phyloP scores from a whole-genome alignment of 768 basidiomycete genomes.

The Tubosaeta brunneosetosa region DNA sequence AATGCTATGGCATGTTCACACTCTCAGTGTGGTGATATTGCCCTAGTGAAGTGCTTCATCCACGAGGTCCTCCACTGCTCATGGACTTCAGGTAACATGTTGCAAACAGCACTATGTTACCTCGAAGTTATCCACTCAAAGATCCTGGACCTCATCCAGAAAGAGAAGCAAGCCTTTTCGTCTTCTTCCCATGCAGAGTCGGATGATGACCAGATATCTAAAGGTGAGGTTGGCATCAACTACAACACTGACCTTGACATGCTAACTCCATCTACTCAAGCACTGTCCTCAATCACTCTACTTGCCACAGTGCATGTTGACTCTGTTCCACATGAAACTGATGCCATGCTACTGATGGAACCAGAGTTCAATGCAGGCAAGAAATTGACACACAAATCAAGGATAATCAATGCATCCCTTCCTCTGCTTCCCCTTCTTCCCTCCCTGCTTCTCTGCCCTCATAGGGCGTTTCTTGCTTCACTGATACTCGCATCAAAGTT shows the following conservation, averaged over 20 bases:
- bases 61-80: constrained; percentile 87
- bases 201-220: constrained; percentile 39
- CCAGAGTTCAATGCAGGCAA: constrained; percentile 12
- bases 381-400: constrained; percentile 8
- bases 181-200: constrained; percentile 38
- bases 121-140: constrained; percentile 75
- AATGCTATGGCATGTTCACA: constrained; percentile 13
- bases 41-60: constrained; percentile 73
- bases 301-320: constrained; percentile 44
- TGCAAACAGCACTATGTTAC: constrained; percentile 87
- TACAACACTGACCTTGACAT: constrained; percentile 34
- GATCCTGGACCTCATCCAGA: constrained; percentile 56
- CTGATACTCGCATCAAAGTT: constrained; percentile 91
- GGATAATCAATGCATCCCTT: constrained; percentile 17
- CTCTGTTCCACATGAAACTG: constrained; percentile 22
- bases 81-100: constrained; percentile 73
- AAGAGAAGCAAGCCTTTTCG: constrained; percentile 45
- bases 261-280: constrained; percentile 6
- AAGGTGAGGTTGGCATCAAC: constrained; percentile 40
- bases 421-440: constrained; percentile 46
- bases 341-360: constrained; percentile 15
- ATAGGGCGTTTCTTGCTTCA: constrained; percentile 82
- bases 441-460: constrained; percentile 80
- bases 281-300: constrained; percentile 19
- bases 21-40: constrained; percentile 31